These are phyloP conservation scores for Erythrobasidium yunnanense DNA, from an alignment of 768 basidiomycete genomes.

Conservation along the genomic window DNA sequence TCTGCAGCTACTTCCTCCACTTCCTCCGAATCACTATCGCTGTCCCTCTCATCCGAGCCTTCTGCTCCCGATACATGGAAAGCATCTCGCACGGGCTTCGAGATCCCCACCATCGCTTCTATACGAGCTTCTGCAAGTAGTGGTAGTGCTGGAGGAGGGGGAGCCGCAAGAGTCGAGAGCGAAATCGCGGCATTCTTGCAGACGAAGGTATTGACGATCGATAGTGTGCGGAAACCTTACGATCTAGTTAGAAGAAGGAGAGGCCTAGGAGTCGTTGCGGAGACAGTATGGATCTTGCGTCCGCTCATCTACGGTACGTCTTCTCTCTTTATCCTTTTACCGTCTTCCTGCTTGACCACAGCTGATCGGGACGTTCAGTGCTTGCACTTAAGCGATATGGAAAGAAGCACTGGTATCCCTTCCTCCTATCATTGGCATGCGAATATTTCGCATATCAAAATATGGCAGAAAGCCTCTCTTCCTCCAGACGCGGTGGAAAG, in stretches of 20 bases:
- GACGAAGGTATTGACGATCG: constrained; percentile 32
- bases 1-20: constrained; percentile 4
- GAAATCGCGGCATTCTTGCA: constrained; percentile 34
- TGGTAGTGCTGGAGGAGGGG: neutral
- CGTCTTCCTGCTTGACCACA: neutral
- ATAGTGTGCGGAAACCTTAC: constrained; percentile 35
- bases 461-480: constrained; percentile 7
- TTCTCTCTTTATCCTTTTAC: neutral
- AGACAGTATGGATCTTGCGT: constrained; percentile 37
- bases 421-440: constrained; percentile 37
- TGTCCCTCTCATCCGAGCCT: neutral
- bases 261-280: constrained; percentile 31
- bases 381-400: constrained; percentile 36
- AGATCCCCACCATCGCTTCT: constrained; percentile 33
- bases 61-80: constrained; percentile 29
- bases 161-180: neutral
- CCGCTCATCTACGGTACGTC: constrained; percentile 38
- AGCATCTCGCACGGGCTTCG: constrained; percentile 32
- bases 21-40: neutral
- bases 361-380: constrained; percentile 5
- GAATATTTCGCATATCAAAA: constrained; percentile 34
- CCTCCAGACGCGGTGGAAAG: neutral
- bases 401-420: constrained; percentile 34
- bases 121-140: constrained; percentile 13
- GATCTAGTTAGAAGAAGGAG: constrained; percentile 34